phyloP scores from a whole-genome alignment of 768 basidiomycete genomes.

The Pholiota microspora region DNA sequence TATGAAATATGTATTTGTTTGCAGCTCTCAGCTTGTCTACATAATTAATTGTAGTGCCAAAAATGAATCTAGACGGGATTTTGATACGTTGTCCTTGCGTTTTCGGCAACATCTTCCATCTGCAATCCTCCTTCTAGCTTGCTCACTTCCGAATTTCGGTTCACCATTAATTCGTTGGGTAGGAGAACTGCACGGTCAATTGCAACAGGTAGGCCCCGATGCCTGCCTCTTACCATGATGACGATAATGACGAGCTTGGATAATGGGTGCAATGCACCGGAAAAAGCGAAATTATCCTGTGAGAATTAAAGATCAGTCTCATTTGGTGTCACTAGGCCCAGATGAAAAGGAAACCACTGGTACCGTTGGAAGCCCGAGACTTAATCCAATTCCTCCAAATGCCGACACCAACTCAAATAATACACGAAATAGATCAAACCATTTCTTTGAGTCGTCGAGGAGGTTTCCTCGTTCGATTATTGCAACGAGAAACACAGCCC shows the following conservation, averaged over 20 bases:
- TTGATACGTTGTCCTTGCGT: neutral
- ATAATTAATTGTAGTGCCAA: no score
- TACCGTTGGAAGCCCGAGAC: slow-evolving; percentile 56
- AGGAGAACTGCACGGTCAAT: slow-evolving; percentile 56
- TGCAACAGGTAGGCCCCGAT: slow-evolving; percentile 68
- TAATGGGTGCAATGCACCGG: slow-evolving; percentile 57
- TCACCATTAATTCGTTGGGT: slow-evolving; percentile 31
- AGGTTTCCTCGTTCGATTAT: slow-evolving; percentile 66
- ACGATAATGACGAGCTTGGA: slow-evolving; percentile 71
- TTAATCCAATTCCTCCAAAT: slow-evolving; percentile 69
- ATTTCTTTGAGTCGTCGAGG: slow-evolving; percentile 52
- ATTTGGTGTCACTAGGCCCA: no score
- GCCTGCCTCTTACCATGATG: slow-evolving; percentile 76
- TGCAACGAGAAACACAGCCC: slow-evolving; percentile 68
- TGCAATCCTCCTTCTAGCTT: neutral
- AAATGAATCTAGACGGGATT: neutral
- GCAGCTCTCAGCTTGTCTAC: no score
- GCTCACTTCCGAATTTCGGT: neutral
- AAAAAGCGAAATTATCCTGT: slow-evolving; percentile 60
- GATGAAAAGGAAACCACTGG: slow-evolving; percentile 5
- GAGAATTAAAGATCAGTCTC: neutral
- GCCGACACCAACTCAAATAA: slow-evolving; percentile 68
- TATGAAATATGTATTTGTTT: no score
- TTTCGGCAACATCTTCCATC: neutral
- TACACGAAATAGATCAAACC: slow-evolving; percentile 59